phyloP scores from a whole-genome alignment of 108 stramenopile genomes.

The Nannochloropsis oceanica region DNA sequence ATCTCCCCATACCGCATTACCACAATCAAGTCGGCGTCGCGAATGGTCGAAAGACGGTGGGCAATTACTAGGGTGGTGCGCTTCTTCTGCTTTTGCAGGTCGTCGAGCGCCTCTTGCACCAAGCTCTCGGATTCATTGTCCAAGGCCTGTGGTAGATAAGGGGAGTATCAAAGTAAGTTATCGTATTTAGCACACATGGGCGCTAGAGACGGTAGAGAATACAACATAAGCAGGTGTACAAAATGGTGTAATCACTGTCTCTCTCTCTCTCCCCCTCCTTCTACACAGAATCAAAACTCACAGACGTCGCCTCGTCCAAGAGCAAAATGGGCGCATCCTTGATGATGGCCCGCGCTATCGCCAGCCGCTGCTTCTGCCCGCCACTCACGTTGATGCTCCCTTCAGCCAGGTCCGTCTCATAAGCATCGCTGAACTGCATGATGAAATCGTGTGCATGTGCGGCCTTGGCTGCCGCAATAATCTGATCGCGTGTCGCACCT shows the following conservation, averaged over 20 bases:
- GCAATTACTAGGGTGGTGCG: constrained; percentile 36
- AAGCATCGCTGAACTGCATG: constrained; percentile 28
- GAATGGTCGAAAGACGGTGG: constrained; percentile 52
- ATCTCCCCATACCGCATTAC: constrained; percentile 58
- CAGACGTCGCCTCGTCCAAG: constrained; percentile 61
- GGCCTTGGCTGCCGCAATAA: constrained; percentile 21
- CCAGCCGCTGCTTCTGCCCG: constrained; percentile 38
- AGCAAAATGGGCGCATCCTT: constrained; percentile 53
- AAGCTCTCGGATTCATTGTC: constrained; percentile 51
- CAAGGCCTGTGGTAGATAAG: constrained; percentile 35
- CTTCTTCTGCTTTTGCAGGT: constrained; percentile 12
- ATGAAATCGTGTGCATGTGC: constrained; percentile 39
- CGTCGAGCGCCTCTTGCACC: constrained; percentile 42
- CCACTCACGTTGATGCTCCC: too few species aligned
- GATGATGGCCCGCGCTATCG: constrained; percentile 59
- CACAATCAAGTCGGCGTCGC: constrained; percentile 61
- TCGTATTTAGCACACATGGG: too few species aligned
- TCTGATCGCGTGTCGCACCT: constrained; percentile 39
- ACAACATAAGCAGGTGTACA: too few species aligned
- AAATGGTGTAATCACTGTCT: too few species aligned
- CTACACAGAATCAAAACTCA: neutral
- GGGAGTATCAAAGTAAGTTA: too few species aligned
- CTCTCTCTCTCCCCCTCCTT: too few species aligned
- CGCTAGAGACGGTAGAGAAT: too few species aligned
- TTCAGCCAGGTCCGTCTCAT: constrained; percentile 56